A percentile compares a stretch with the other conserved stretches of the same genome.
Conservation (phyloP, 495 filamentous ascomycete genomes). For the Tuber umbilicatum region DNA sequence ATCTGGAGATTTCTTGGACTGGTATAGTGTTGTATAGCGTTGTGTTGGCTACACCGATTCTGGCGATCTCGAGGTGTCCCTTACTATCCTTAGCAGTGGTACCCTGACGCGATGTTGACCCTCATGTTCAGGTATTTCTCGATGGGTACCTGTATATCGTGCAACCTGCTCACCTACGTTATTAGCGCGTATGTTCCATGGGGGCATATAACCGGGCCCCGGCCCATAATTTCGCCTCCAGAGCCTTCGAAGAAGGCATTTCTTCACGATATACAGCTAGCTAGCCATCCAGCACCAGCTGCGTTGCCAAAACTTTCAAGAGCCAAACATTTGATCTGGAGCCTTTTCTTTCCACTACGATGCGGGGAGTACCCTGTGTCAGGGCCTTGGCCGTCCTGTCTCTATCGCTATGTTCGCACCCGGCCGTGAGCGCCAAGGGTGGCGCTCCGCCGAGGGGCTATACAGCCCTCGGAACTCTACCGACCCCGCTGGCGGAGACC, state of each 20-base stretch:
- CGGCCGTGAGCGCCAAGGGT: not conserved
- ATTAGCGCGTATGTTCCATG: not conserved
- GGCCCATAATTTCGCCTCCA: not conserved
- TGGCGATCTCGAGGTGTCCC: no score
- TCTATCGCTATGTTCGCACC: not conserved
- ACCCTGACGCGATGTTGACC: no score
- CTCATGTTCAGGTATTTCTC: no score
- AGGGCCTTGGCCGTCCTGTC: not conserved
- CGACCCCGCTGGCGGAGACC: not conserved
- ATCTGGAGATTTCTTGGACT: no score
- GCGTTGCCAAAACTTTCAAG: not conserved
- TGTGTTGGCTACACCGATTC: no score
- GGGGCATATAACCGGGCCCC: not conserved
- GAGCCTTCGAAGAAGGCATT: not conserved
- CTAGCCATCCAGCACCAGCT: not conserved
- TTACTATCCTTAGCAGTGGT: no score
- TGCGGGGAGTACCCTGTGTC: not conserved
- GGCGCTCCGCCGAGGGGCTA: not conserved
- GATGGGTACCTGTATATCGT: no score
- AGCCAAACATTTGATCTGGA: not conserved
- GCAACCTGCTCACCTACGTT: not conserved
- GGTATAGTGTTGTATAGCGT: no score
- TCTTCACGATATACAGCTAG: not conserved
- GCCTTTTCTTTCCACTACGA: not conserved
- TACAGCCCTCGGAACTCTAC: not conserved